phyloP scores from a whole-genome alignment of 805 yeast genomes.

The Wickerhamomyces chaumierensis region DNA sequence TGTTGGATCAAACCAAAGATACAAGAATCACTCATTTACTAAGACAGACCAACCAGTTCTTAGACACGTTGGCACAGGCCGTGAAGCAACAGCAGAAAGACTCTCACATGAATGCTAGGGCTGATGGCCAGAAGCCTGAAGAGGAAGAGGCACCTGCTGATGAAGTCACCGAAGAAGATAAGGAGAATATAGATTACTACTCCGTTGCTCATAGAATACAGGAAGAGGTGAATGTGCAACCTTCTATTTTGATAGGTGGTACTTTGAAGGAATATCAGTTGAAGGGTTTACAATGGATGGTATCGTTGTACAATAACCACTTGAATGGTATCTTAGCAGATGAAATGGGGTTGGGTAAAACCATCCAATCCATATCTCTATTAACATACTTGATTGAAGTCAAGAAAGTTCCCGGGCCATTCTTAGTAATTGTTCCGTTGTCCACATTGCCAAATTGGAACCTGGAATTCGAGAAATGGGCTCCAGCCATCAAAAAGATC shows the following conservation, averaged over 20 bases:
- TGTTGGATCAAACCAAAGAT: constrained; percentile 79
- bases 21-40: constrained; percentile 77
- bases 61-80: constrained; percentile 69
- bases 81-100: constrained; percentile 68
- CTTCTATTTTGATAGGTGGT: constrained; percentile 66
- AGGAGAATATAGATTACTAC: constrained; percentile 66
- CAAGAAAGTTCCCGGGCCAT: constrained; percentile 58
- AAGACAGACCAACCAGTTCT: constrained; percentile 67
- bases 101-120: constrained; percentile 26
- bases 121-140: constrained; percentile 21
- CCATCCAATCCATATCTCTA: constrained; percentile 73
- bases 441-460: constrained; percentile 84
- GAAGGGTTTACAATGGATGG: constrained; percentile 98
- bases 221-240: constrained; percentile 58
- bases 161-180: constrained; percentile 37
- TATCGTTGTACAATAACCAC: constrained; percentile 86
- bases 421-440: constrained; percentile 71
- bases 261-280: constrained; percentile 73
- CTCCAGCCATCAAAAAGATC: constrained; percentile 62
- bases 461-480: constrained; percentile 80
- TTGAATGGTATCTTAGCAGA: constrained; percentile 96
- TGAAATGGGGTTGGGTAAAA: constrained; percentile 98
- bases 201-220: constrained; percentile 70
- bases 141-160: constrained; percentile 23
- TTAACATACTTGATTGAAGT: constrained; percentile 59